Evolutionary conservation across 2,329 filamentous ascomycete species (phyloP).

Genomic region (Nakataea oryzae): DNA sequence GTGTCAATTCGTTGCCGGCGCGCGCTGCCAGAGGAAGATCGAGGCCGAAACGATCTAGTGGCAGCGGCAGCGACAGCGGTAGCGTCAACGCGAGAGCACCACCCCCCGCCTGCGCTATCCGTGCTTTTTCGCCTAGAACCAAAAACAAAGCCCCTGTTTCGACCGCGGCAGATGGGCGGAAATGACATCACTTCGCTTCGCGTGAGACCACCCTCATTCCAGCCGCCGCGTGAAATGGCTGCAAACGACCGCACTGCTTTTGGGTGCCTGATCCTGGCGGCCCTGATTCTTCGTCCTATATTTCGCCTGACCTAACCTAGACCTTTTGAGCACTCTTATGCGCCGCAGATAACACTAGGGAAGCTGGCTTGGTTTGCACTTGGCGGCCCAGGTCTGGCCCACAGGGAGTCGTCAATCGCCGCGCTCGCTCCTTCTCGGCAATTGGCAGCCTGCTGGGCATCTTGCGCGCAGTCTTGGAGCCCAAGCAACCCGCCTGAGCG

Average conservation of each 20-base stretch:
- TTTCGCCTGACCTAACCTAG: background rate
- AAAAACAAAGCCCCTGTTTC: background rate
- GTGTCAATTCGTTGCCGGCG: too few relatives aligned
- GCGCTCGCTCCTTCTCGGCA: too few relatives aligned
- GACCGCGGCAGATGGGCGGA: background rate
- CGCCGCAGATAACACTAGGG: background rate
- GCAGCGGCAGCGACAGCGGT: background rate
- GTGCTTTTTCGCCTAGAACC: background rate
- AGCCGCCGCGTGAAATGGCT: background rate
- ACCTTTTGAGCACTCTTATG: background rate
- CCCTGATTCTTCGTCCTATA: background rate
- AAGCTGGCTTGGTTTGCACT: background rate
- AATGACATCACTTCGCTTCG: background rate
- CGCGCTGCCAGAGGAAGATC: background rate
- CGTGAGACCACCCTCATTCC: background rate
- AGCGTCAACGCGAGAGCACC: too few relatives aligned
- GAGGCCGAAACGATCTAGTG: too few relatives aligned
- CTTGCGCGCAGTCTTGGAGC: too few relatives aligned
- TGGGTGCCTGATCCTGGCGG: background rate
- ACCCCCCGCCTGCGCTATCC: too few relatives aligned
- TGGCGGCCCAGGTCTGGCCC: too few relatives aligned
- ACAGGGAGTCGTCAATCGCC: background rate
- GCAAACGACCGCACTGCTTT: background rate
- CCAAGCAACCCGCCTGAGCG: background rate
- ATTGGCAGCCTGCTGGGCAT: background rate